Evolutionary conservation across 257 asterid genomes (phyloP), one percentile per base, ranked within the genome.

Genomic region (Echium plantagineum): DNA sequence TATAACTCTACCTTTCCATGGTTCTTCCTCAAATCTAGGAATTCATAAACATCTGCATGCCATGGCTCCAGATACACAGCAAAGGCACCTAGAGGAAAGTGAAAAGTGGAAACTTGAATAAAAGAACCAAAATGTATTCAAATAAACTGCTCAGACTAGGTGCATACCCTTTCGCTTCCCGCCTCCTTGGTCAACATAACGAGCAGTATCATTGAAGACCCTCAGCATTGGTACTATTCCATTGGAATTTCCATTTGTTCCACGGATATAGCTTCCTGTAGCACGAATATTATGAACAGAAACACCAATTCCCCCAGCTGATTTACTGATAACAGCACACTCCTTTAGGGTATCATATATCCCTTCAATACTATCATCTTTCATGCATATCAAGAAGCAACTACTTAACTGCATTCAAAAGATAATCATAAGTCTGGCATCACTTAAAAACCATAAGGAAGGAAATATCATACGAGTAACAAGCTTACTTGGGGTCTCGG

Each of bases 51-150:
- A 73, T 86, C 97, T 38, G 94, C 94, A 78, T 93, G 97, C 97
- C 97, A 93, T 30, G 98, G 97, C 84, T 93, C 98, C 72, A 93
- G 70, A 76, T 93, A 93, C 63, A 93, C 89, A 80, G 98, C 97
- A 83, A 93, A 93, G 52, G 97, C 98, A 75, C 98, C 97, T 89
- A 63, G 52, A 60, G 20, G n/a, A 51, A 61, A 52, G 66, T 58
- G 63, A 9, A 67, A 71, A 21, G 21, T 32, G 24, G 21, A 30
- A 68, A 47, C 67, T 62, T 26, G 73, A 62, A 55, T 28, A 17
- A 7, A 22, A 22, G 65, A 21, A 9, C 16, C 20, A 46, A 47
- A 20, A 47, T 15, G 63, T 61, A 18, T 61, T 30, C 2, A 62
- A 12, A 20, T 17, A 38, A 38, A 62, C 21, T 18, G 21, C 26